phyloP scores from a whole-genome alignment of 2,329 filamentous ascomycete genomes.

The Basipetospora chlamydospora region DNA sequence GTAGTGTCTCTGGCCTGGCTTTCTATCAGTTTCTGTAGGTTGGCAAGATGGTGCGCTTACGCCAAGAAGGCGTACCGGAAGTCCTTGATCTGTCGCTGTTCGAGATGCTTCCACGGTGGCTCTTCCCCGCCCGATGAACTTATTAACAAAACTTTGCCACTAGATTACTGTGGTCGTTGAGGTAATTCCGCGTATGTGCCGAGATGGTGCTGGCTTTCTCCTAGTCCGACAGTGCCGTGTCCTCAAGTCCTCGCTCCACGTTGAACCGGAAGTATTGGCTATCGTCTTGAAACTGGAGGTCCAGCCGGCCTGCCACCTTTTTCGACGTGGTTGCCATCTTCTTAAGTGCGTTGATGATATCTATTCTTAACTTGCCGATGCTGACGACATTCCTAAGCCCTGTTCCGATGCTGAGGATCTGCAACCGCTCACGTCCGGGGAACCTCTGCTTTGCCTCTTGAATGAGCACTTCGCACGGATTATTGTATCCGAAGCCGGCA shows the following conservation, averaged over 20 bases:
- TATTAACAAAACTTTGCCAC: background rate
- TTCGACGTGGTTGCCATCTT: conserved; percentile 11
- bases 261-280: conserved; percentile 14
- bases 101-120: background rate
- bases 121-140: background rate
- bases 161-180: conserved; percentile 7
- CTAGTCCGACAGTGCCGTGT: conserved; percentile 14
- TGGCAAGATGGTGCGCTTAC: background rate
- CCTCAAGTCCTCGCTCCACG: conserved; percentile 14
- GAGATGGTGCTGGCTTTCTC: conserved; percentile 11
- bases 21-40: background rate
- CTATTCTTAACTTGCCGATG: conserved; percentile 8
- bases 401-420: conserved; percentile 14
- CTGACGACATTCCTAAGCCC: conserved; percentile 11
- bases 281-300: conserved; percentile 9
- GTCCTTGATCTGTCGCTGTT: background rate
- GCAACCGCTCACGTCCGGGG: conserved; percentile 7
- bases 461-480: conserved; percentile 16
- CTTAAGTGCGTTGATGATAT: conserved; percentile 11
- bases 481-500: conserved; percentile 17
- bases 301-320: conserved; percentile 6
- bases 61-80: background rate
- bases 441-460: conserved; percentile 13
- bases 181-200: conserved; percentile 11
- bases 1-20: background rate